A percentile compares a stretch with the other conserved stretches of the same genome.
Evolutionary conservation across 176 grass and related monocot species (phyloP).

Genomic region (Raddia distichophylla): DNA sequence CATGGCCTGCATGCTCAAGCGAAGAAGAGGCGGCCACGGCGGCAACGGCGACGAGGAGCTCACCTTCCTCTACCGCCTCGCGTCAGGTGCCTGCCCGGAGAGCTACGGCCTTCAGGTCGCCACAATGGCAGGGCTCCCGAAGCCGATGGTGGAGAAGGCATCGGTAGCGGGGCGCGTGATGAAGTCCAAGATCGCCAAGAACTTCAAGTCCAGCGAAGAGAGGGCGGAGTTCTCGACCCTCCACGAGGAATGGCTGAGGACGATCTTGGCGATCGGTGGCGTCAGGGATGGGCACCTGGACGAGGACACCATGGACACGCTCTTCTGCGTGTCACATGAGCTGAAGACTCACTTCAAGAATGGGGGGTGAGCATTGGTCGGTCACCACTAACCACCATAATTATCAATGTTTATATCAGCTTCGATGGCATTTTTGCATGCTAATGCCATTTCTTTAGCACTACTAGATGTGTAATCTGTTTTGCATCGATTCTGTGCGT

Average conservation of each 20-base stretch:
- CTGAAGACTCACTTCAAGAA: constrained; percentile 61
- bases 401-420: constrained; percentile 25
- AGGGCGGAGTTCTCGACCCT: constrained; percentile 77
- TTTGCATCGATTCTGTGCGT: background rate
- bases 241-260: constrained; percentile 86
- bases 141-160: constrained; percentile 60
- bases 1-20: constrained; percentile 79
- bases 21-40: constrained; percentile 38
- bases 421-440: background rate
- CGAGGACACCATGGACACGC: constrained; percentile 71
- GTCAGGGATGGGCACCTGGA: constrained; percentile 42
- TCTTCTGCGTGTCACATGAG: constrained; percentile 76
- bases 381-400: background rate
- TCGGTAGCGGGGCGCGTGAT: constrained; percentile 62
- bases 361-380: constrained; percentile 3
- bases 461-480: background rate
- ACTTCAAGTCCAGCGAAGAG: constrained; percentile 76
- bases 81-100: constrained; percentile 72
- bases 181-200: constrained; percentile 56
- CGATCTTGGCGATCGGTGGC: constrained; percentile 43
- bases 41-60: constrained; percentile 60
- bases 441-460: background rate
- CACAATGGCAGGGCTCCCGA: constrained; percentile 77
- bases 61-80: constrained; percentile 80
- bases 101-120: constrained; percentile 95